A percentile compares a stretch with the other conserved stretches of the same genome.
Evolutionary conservation across 1,284 basidiomycete genomes (phyloP).

Genomic region (Malassezia cuniculi): DNA sequence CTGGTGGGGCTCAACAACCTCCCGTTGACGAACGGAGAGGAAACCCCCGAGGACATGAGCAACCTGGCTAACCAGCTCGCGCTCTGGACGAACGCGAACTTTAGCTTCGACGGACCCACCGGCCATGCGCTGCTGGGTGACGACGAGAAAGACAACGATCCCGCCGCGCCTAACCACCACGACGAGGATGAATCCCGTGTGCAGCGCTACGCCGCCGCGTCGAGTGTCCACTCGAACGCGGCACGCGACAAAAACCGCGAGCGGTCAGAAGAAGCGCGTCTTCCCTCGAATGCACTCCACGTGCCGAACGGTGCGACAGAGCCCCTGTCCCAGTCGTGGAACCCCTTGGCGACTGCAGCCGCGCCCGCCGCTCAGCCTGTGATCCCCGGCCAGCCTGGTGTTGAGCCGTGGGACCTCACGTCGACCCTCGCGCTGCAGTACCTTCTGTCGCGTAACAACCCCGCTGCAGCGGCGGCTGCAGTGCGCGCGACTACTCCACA

Average conservation of each 20-base stretch:
- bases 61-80: slow-evolving; percentile 43
- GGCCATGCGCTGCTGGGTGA: slow-evolving; percentile 42
- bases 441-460: slow-evolving; percentile 33
- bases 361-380: neutral
- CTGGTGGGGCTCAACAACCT: slow-evolving; percentile 6
- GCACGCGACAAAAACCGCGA: slow-evolving; percentile 15
- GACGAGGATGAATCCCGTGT: slow-evolving; percentile 26
- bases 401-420: slow-evolving; percentile 25
- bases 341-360: too few species aligned
- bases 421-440: slow-evolving; percentile 42
- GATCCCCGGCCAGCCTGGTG: slow-evolving; percentile 11
- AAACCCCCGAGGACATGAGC: slow-evolving; percentile 7
- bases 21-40: neutral
- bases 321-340: too few species aligned
- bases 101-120: slow-evolving; percentile 43
- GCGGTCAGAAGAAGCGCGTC: too few species aligned
- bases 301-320: too few species aligned
- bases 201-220: slow-evolving; percentile 10
- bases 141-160: slow-evolving; percentile 37
- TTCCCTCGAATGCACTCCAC: too few species aligned
- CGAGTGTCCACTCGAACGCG: slow-evolving; percentile 12
- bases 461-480: slow-evolving; percentile 20
- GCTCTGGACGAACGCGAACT: slow-evolving; percentile 44
- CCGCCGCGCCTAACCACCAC: slow-evolving; percentile 22
- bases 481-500: slow-evolving; percentile 10